Evolutionary conservation across 1,284 basidiomycete genomes (phyloP).

Genomic region (Termitomyces sp.): DNA sequence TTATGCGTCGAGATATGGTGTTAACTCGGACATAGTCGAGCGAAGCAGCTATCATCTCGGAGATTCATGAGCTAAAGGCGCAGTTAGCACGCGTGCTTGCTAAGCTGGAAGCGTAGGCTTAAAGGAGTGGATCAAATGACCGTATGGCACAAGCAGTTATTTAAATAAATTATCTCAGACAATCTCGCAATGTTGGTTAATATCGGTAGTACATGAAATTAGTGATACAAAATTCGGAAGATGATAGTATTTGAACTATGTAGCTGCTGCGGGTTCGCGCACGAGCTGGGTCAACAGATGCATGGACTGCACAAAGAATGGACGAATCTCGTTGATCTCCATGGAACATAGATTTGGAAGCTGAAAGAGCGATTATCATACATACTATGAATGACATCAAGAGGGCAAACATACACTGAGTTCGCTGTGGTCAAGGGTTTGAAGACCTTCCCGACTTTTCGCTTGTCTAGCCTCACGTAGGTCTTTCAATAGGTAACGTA

Average conservation of each 20-base stretch:
- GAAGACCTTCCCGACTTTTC: slow-evolving; percentile 84
- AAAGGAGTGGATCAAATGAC: background rate
- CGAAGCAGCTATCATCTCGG: slow-evolving; percentile 62
- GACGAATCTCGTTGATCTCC: slow-evolving; percentile 90
- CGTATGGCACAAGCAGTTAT: too few species aligned
- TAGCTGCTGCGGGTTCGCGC: slow-evolving; percentile 23
- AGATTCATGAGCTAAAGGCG: slow-evolving; percentile 56
- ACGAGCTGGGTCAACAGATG: slow-evolving; percentile 48
- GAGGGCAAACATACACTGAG: slow-evolving; percentile 54
- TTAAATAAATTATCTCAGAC: background rate
- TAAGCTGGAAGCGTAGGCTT: slow-evolving; percentile 35
- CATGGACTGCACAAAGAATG: slow-evolving; percentile 85
- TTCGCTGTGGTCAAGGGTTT: slow-evolving; percentile 67
- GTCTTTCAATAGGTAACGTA: slow-evolving; percentile 87
- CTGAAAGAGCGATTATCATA: slow-evolving; percentile 33
- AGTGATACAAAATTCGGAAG: background rate
- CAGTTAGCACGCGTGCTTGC: slow-evolving; percentile 54
- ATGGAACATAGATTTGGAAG: slow-evolving; percentile 82
- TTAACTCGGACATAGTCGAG: slow-evolving; percentile 48
- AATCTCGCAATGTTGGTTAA: background rate
- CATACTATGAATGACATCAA: too few species aligned
- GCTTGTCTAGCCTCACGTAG: slow-evolving; percentile 91
- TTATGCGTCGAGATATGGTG: background rate
- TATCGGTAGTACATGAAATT: background rate
- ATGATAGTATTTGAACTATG: background rate